Evolutionary conservation across 768 basidiomycete genomes (phyloP).

Genomic region (Obba rivulosa): DNA sequence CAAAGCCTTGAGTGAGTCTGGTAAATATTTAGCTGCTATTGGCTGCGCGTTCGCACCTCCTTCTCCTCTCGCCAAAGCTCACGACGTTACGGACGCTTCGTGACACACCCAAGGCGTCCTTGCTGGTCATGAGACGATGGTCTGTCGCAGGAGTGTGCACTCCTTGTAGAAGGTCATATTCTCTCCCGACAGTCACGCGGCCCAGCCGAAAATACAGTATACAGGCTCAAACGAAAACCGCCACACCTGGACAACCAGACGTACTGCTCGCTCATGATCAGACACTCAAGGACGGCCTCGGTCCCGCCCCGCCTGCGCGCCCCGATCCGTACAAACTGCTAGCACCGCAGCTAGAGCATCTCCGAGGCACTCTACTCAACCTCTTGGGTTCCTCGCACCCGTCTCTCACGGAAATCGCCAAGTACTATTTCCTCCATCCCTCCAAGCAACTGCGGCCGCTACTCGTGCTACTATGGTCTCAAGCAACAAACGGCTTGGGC

Average conservation of each 20-base stretch:
- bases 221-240: constrained; percentile 16
- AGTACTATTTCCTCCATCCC: constrained; percentile 86
- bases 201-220: constrained; percentile 20
- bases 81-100: constrained; percentile 4
- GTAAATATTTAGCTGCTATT: neutral
- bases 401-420: constrained; percentile 78
- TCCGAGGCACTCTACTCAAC: constrained; percentile 67
- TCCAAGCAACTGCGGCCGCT: constrained; percentile 90
- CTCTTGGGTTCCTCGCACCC: constrained; percentile 89
- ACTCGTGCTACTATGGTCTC: constrained; percentile 82
- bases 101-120: constrained; percentile 15
- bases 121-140: constrained; percentile 28
- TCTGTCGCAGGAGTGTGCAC: constrained; percentile 20
- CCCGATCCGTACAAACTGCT: constrained; percentile 70
- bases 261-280: neutral
- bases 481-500: constrained; percentile 90
- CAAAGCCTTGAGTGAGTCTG: neutral
- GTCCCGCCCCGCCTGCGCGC: constrained; percentile 13
- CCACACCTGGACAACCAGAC: constrained; percentile 2
- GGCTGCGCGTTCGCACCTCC: no score
- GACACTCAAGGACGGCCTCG: neutral
- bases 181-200: constrained; percentile 13
- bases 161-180: constrained; percentile 4
- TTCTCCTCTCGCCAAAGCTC: neutral
- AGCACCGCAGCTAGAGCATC: constrained; percentile 61